Evolutionary conservation across 2,329 filamentous ascomycete species (phyloP).

Genomic region (Microcera coccophila): DNA sequence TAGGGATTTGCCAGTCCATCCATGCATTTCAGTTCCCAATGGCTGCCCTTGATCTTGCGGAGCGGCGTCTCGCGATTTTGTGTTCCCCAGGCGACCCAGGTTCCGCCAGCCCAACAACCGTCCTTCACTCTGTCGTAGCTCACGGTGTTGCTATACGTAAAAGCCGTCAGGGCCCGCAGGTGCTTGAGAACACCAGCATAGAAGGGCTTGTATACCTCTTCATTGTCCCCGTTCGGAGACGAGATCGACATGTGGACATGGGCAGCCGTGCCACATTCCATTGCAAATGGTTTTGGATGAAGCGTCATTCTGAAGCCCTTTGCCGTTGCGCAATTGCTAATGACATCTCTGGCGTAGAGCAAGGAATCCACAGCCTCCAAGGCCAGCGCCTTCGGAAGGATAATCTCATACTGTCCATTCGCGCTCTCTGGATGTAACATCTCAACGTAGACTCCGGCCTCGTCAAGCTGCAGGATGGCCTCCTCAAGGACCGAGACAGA

Average conservation of each 20-base stretch:
- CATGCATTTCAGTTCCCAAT: slow-evolving; percentile 77
- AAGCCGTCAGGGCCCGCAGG: slow-evolving; percentile 62
- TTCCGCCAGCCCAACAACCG: slow-evolving; percentile 72
- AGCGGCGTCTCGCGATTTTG: slow-evolving; percentile 76
- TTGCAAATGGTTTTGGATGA: slow-evolving; percentile 64
- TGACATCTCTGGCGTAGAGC: slow-evolving; percentile 65
- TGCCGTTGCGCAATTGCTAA: slow-evolving; percentile 59
- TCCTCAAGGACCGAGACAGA: slow-evolving; percentile 59
- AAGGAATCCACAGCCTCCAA: slow-evolving; percentile 68
- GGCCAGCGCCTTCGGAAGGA: slow-evolving; percentile 60
- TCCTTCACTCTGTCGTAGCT: slow-evolving; percentile 68
- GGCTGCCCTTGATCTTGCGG: slow-evolving; percentile 59
- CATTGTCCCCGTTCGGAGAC: slow-evolving; percentile 37
- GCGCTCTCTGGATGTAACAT: slow-evolving; percentile 73
- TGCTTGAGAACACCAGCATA: slow-evolving; percentile 68
- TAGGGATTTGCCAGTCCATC: slow-evolving; percentile 80
- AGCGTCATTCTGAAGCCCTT: slow-evolving; percentile 66
- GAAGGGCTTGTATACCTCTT: slow-evolving; percentile 57
- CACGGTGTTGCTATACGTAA: slow-evolving; percentile 60
- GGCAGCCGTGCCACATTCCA: slow-evolving; percentile 58
- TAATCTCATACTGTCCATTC: slow-evolving; percentile 72
- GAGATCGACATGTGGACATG: slow-evolving; percentile 69
- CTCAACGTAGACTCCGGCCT: slow-evolving; percentile 62
- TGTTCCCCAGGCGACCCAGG: slow-evolving; percentile 75
- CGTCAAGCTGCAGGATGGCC: slow-evolving; percentile 57